Evolutionary conservation across 805 yeast species (phyloP).

Genomic region (Danielozyma ontarioensis): DNA sequence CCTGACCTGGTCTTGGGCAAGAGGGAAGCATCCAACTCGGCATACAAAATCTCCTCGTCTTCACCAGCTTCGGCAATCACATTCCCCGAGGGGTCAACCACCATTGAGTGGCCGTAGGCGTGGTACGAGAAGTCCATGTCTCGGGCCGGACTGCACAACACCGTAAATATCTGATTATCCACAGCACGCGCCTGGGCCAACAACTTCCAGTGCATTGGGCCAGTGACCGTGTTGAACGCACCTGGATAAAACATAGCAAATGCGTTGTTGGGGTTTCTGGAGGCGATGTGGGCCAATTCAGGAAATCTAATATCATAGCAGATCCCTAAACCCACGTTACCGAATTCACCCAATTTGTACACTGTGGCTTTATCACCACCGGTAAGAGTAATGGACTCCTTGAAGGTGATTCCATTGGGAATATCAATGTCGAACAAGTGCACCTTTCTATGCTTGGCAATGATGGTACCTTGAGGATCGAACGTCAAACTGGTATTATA

Average conservation of each 20-base stretch:
- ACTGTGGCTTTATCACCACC: constrained; percentile 84
- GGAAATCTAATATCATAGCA: constrained; percentile 82
- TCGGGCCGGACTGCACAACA: constrained; percentile 87
- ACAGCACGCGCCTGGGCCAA: constrained; percentile 70
- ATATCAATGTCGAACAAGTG: constrained; percentile 91
- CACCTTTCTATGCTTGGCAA: constrained; percentile 86
- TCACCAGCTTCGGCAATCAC: constrained; percentile 71
- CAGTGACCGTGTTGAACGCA: constrained; percentile 80
- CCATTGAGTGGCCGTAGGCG: constrained; percentile 63
- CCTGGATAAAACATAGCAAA: constrained; percentile 81
- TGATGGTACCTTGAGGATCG: constrained; percentile 62
- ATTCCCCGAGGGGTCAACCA: constrained; percentile 59
- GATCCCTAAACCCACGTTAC: constrained; percentile 43
- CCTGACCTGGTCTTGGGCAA: constrained; percentile 55
- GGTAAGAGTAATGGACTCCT: constrained; percentile 69
- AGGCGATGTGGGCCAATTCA: constrained; percentile 66
- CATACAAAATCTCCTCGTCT: constrained; percentile 69
- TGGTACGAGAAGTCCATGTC: constrained; percentile 57
- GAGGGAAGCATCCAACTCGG: constrained; percentile 61
- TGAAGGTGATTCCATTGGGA: constrained; percentile 84
- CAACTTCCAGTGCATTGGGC: constrained; percentile 79
- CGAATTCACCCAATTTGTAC: constrained; percentile 49
- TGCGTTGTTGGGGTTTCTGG: constrained; percentile 53
- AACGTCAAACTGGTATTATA: constrained; percentile 76
- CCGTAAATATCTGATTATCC: constrained; percentile 67